Evolutionary conservation across 176 grass and related monocot species (phyloP).

Genomic region (Zizania latifolia): DNA sequence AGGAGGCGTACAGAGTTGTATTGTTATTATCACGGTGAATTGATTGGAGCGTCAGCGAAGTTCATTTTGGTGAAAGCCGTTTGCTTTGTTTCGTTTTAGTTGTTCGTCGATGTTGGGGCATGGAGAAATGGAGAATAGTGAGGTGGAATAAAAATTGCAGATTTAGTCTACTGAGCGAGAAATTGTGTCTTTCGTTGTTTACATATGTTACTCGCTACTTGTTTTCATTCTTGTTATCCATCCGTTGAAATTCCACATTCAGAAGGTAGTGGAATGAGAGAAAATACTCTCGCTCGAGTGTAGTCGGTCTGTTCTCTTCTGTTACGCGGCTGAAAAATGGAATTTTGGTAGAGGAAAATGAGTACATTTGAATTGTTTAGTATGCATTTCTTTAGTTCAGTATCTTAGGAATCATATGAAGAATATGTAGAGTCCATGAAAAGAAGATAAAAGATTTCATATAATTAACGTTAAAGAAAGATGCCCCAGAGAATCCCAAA

Average conservation of each 20-base stretch:
- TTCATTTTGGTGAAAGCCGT: neutral
- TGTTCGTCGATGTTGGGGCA: neutral
- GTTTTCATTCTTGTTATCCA: neutral
- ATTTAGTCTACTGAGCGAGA: neutral
- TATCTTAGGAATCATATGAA: no score
- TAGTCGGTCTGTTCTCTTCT: neutral
- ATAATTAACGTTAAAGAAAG: no score
- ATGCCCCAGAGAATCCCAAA: no score
- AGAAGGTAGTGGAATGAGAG: neutral
- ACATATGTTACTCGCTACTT: neutral
- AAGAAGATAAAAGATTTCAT: no score
- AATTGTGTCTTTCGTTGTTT: neutral
- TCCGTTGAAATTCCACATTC: neutral
- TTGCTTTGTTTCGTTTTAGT: neutral
- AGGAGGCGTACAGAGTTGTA: neutral
- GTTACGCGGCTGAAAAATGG: neutral
- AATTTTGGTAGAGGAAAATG: neutral
- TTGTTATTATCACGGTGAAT: neutral
- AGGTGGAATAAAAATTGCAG: neutral
- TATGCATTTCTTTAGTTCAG: neutral
- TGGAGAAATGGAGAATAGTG: neutral
- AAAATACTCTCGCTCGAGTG: neutral
- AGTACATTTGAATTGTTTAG: neutral
- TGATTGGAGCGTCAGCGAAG: neutral
- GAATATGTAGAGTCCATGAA: no score